These are phyloP conservation scores for Penicillium roqueforti DNA, from an alignment of 495 filamentous ascomycete genomes.

Conservation along the genomic window DNA sequence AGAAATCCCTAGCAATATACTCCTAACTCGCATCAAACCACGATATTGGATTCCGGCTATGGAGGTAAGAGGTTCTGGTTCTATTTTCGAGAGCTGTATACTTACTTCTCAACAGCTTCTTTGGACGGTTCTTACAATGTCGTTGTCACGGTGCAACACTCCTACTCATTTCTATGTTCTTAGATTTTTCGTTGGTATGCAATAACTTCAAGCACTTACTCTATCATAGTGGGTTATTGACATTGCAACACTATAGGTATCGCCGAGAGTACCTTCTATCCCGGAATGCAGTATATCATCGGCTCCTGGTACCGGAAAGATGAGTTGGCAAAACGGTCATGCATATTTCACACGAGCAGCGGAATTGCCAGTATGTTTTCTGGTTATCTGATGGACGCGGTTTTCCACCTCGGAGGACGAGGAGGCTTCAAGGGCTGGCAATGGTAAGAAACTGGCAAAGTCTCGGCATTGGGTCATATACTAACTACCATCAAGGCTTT, in stretches of 20 bases:
- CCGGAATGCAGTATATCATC: slow-evolving; percentile 46
- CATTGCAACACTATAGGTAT: slow-evolving; percentile 24
- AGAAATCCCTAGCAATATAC: slow-evolving; percentile 57
- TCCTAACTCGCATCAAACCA: slow-evolving; percentile 52
- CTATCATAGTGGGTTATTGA: slow-evolving; percentile 29
- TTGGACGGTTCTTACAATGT: slow-evolving; percentile 53
- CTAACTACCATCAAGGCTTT: slow-evolving; percentile 27
- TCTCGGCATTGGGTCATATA: background rate
- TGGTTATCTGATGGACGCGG: slow-evolving; percentile 54
- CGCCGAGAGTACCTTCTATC: slow-evolving; percentile 44
- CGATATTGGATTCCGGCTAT: slow-evolving; percentile 56
- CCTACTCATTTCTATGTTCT: slow-evolving; percentile 51
- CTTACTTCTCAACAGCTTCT: slow-evolving; percentile 35
- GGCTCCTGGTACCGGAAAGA: slow-evolving; percentile 51
- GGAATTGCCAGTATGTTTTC: slow-evolving; percentile 55
- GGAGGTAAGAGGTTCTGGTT: slow-evolving; percentile 19
- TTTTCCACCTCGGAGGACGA: slow-evolving; percentile 46
- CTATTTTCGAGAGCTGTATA: background rate
- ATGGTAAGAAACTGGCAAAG: slow-evolving; percentile 20
- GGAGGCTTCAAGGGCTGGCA: slow-evolving; percentile 49
- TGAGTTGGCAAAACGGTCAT: slow-evolving; percentile 55
- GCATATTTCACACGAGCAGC: slow-evolving; percentile 57
- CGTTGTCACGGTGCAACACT: slow-evolving; percentile 42
- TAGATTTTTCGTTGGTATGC: slow-evolving; percentile 54
- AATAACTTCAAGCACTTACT: slow-evolving; percentile 19